These are phyloP conservation scores for Ustilago loliicola DNA, from an alignment of 1,284 basidiomycete genomes.

Conservation along the genomic window DNA sequence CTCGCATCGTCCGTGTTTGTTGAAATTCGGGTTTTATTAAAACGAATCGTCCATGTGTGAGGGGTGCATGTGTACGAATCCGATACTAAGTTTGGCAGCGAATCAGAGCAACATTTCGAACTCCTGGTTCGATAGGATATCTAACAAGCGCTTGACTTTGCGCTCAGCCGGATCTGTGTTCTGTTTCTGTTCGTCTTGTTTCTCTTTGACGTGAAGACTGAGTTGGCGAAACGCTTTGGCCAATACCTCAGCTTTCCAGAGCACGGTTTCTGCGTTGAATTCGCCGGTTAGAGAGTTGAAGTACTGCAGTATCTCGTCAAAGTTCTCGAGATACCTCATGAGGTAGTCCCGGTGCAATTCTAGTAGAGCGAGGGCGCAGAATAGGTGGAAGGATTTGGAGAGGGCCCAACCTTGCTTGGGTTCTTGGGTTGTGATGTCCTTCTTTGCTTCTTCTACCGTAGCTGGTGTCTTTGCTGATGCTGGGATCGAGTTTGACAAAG, in stretches of 20 bases:
- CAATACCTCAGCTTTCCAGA: constrained; percentile 53
- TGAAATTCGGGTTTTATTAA: not conserved
- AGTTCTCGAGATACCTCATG: constrained; percentile 89
- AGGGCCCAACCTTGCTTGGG: constrained; percentile 17
- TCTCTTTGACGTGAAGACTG: not conserved
- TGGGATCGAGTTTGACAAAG: not conserved
- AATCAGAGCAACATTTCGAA: constrained; percentile 16
- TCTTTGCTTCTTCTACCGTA: not conserved
- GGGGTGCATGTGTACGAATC: too few relatives aligned
- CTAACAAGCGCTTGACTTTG: not conserved
- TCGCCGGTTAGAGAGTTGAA: constrained; percentile 54
- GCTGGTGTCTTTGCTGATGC: not conserved
- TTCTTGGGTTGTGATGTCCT: too few relatives aligned
- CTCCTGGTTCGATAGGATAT: constrained; percentile 14
- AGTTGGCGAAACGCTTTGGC: constrained; percentile 37
- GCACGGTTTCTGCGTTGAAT: constrained; percentile 35
- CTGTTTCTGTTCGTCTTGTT: not conserved
- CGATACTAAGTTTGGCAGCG: too few relatives aligned
- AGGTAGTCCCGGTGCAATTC: constrained; percentile 95
- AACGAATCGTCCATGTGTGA: not conserved
- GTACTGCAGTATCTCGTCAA: constrained; percentile 71
- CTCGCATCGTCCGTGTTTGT: not conserved
- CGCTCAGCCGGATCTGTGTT: too few relatives aligned
- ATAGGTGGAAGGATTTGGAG: constrained; percentile 83
- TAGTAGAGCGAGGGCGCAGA: constrained; percentile 91